Evolutionary conservation across 768 basidiomycete genomes (phyloP).

Genomic region (Piloderma croceum): DNA sequence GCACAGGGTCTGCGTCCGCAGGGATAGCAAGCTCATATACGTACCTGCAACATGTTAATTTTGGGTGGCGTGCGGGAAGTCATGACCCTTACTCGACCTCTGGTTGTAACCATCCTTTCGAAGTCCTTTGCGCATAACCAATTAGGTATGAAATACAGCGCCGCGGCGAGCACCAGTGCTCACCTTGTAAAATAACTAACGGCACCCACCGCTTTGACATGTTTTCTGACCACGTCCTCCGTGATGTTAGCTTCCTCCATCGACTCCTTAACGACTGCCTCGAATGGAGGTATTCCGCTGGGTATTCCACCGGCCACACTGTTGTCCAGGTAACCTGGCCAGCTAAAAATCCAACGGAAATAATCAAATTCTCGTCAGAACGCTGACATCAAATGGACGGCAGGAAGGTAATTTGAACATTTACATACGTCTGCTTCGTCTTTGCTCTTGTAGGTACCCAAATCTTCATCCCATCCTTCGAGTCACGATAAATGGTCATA

Average conservation of each 20-base stretch:
- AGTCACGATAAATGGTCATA: constrained; percentile 65
- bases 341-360: constrained; percentile 40
- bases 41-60: constrained; percentile 44
- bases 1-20: constrained; percentile 34
- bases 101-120: constrained; percentile 76
- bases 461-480: constrained; percentile 43
- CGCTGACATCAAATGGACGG: background rate
- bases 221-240: constrained; percentile 53
- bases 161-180: constrained; percentile 10
- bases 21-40: constrained; percentile 81
- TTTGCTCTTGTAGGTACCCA: constrained; percentile 86
- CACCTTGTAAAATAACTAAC: constrained; percentile 81
- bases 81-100: constrained; percentile 66
- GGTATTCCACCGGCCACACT: constrained; percentile 90
- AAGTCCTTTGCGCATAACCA: constrained; percentile 47
- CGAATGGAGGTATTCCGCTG: constrained; percentile 64
- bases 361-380: too few relatives aligned
- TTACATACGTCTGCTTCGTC: constrained; percentile 82
- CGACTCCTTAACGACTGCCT: constrained; percentile 83
- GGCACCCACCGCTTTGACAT: constrained; percentile 58
- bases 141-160: too few relatives aligned
- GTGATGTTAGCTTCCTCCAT: constrained; percentile 88
- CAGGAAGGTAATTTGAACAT: background rate
- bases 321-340: constrained; percentile 86
- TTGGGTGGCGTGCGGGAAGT: background rate